These are phyloP conservation scores for Peziza echinospora DNA, from an alignment of 495 filamentous ascomycete species.

Conservation along the genomic window DNA sequence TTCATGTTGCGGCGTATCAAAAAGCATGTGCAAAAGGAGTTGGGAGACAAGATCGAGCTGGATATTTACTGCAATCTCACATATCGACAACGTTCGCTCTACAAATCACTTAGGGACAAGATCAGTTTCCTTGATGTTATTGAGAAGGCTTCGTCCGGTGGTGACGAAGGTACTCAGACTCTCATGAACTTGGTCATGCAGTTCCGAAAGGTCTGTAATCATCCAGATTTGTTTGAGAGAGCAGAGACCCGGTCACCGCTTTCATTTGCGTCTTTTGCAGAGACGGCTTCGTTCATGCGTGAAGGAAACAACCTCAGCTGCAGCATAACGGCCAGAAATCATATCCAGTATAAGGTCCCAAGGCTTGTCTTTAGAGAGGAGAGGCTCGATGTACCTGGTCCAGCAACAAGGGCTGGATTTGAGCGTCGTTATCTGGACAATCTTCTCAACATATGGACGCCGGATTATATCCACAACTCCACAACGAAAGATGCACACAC, in stretches of 20 bases:
- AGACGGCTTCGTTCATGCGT: constrained; percentile 81
- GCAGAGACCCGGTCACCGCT: constrained; percentile 78
- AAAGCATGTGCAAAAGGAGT: constrained; percentile 95
- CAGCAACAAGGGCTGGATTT: constrained; percentile 60
- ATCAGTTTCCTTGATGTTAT: constrained; percentile 98
- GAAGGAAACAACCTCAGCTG: constrained; percentile 64
- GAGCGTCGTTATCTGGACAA: constrained; percentile 48
- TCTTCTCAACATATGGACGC: constrained; percentile 72
- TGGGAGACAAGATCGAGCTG: constrained; percentile 93
- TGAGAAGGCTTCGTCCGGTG: constrained; percentile 85
- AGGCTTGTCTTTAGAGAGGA: constrained; percentile 53
- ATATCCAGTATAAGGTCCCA: constrained; percentile 68
- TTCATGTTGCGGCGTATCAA: constrained; percentile 99
- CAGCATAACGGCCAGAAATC: constrained; percentile 65
- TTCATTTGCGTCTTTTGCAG: constrained; percentile 63
- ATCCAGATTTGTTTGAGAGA: constrained; percentile 89
- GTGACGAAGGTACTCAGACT: constrained; percentile 83
- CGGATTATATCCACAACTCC: constrained; percentile 48
- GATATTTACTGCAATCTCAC: constrained; percentile 94
- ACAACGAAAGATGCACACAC: constrained; percentile 28
- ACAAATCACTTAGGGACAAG: constrained; percentile 74
- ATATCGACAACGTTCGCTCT: constrained; percentile 90
- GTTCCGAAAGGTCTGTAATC: constrained; percentile 98
- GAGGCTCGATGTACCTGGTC: constrained; percentile 55
- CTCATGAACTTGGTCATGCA: constrained; percentile 99